A percentile compares a stretch with the other conserved stretches of the same genome.
These are phyloP conservation scores for Lipomyces lipofer DNA, from an alignment of 805 yeast genomes.

Conservation along the genomic window DNA sequence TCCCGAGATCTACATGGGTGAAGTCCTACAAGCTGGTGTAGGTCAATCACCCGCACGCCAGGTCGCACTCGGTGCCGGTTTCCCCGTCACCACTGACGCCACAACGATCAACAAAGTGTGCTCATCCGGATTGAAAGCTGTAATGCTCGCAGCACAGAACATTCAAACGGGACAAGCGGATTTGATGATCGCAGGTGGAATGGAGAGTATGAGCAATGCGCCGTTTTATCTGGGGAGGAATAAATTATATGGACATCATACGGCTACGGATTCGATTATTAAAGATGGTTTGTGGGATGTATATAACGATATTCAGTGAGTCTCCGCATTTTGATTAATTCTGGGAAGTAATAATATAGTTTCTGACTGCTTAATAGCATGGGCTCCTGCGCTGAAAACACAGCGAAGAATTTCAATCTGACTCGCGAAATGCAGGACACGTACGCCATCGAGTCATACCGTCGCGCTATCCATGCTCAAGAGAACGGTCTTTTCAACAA, in stretches of 20 bases:
- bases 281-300: slow-evolving; percentile 89
- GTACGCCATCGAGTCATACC: slow-evolving; percentile 77
- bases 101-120: slow-evolving; percentile 95
- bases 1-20: slow-evolving; percentile 90
- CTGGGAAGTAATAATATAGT: neutral
- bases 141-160: slow-evolving; percentile 86
- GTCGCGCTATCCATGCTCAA: slow-evolving; percentile 73
- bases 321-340: neutral
- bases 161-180: slow-evolving; percentile 88
- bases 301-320: slow-evolving; percentile 57
- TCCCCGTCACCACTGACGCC: slow-evolving; percentile 76
- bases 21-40: slow-evolving; percentile 86
- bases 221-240: slow-evolving; percentile 64
- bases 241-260: slow-evolving; percentile 51
- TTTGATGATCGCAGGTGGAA: slow-evolving; percentile 94
- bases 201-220: slow-evolving; percentile 94
- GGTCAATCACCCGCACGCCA: slow-evolving; percentile 99
- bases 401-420: slow-evolving; percentile 73
- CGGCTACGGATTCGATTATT: slow-evolving; percentile 60
- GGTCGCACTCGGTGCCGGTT: slow-evolving; percentile 88
- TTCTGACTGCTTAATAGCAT: no score
- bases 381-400: slow-evolving; percentile 96
- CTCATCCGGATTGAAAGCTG: slow-evolving; percentile 92
- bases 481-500: slow-evolving; percentile 67
- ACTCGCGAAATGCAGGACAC: slow-evolving; percentile 84